Evolutionary conservation across 495 filamentous ascomycete genomes (phyloP).

Genomic region (Neurospora cerealis): DNA sequence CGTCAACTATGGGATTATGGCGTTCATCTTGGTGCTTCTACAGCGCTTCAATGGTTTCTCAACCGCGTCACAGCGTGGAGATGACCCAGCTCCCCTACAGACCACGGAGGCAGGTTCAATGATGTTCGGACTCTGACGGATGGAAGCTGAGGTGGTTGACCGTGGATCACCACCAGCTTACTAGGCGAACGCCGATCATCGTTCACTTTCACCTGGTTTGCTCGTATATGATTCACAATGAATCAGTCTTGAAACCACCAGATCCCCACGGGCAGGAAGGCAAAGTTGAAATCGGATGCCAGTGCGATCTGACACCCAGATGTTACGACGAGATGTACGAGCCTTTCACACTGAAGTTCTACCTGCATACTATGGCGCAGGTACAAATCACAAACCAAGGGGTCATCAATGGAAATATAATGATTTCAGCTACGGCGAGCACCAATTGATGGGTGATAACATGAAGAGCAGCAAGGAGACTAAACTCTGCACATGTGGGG

Average conservation of each 20-base stretch:
- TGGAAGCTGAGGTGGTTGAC: background rate
- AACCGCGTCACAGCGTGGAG: background rate
- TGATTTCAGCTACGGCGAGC: no score
- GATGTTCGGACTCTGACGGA: background rate
- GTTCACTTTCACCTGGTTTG: background rate
- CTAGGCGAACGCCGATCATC: background rate
- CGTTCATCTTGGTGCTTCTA: background rate
- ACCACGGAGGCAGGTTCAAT: background rate
- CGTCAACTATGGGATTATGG: background rate
- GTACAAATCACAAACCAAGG: background rate
- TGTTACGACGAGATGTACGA: background rate
- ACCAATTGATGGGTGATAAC: background rate
- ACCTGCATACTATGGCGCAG: background rate
- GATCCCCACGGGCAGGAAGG: background rate
- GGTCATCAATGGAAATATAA: background rate
- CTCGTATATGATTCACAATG: background rate
- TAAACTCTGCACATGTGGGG: background rate
- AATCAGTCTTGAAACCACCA: background rate
- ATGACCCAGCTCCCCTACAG: background rate
- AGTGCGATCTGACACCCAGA: background rate
- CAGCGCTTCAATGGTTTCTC: background rate
- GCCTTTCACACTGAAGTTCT: background rate
- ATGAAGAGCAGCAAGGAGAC: background rate
- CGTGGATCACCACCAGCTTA: background rate
- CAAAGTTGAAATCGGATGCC: background rate